Evolutionary conservation across 805 yeast genomes (phyloP).

Genomic region (Maudiozyma pseudohumilis): DNA sequence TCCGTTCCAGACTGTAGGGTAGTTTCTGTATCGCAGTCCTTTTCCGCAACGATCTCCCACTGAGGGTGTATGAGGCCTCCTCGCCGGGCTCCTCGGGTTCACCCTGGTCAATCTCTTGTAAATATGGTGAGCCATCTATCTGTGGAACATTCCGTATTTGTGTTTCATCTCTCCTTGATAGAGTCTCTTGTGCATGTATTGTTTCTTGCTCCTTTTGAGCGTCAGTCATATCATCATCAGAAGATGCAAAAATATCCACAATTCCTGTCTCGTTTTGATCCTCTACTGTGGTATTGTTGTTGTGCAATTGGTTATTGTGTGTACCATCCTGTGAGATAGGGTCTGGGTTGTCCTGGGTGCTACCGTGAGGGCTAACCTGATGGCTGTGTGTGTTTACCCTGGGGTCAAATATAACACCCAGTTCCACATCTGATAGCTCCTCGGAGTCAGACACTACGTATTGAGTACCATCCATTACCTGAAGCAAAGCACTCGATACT

Average conservation of each 20-base stretch:
- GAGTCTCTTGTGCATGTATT: too few species aligned
- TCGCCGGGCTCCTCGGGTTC: too few species aligned
- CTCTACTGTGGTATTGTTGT: too few species aligned
- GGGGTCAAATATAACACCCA: constrained; percentile 2
- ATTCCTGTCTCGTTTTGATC: neutral
- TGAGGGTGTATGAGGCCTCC: neutral
- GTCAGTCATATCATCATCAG: neutral
- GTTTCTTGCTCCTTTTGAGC: neutral
- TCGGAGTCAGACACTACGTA: constrained; percentile 20
- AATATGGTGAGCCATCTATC: too few species aligned
- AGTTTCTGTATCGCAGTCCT: constrained; percentile 29
- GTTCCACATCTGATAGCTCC: constrained; percentile 12
- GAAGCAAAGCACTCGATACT: too few species aligned
- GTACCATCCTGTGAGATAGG: neutral
- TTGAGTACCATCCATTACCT: too few species aligned
- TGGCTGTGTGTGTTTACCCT: neutral
- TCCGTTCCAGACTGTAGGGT: constrained; percentile 29
- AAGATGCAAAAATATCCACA: neutral
- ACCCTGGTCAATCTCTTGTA: neutral
- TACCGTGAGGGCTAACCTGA: neutral
- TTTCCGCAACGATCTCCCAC: constrained; percentile 19
- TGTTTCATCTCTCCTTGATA: neutral
- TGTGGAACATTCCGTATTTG: neutral
- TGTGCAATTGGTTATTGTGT: too few species aligned
- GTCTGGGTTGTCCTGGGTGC: neutral